A percentile compares a stretch with the other conserved stretches of the same genome.
Evolutionary conservation across 768 basidiomycete genomes (phyloP).

Genomic region (Exsudoporus frostii): DNA sequence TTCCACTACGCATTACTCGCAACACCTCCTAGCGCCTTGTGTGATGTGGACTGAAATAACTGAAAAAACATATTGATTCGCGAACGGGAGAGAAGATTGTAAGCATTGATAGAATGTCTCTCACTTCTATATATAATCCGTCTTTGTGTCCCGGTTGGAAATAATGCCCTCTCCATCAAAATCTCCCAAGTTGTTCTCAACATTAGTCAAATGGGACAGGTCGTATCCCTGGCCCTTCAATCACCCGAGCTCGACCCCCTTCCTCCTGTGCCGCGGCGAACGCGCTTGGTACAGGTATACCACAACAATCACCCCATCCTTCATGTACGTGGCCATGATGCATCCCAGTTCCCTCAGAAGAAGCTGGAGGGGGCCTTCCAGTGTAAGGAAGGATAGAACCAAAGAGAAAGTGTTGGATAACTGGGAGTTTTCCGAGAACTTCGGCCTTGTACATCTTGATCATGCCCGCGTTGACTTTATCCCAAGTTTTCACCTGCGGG

Average conservation of each 20-base stretch:
- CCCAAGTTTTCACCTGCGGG: constrained; percentile 80
- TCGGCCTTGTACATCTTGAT: constrained; percentile 97
- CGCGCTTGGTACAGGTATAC: constrained; percentile 79
- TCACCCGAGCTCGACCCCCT: constrained; percentile 33
- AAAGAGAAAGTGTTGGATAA: constrained; percentile 95
- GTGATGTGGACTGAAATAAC: too few relatives aligned
- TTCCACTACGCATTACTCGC: too few relatives aligned
- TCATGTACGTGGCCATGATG: constrained; percentile 34
- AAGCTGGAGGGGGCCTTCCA: constrained; percentile 46
- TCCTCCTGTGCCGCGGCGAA: constrained; percentile 70
- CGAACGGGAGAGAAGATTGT: too few relatives aligned
- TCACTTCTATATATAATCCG: too few relatives aligned
- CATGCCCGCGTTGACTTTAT: constrained; percentile 95
- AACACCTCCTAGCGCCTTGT: too few relatives aligned
- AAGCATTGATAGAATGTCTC: too few relatives aligned
- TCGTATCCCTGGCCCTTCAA: constrained; percentile 62
- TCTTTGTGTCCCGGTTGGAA: too few relatives aligned
- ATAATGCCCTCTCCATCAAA: not conserved
- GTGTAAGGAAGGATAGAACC: constrained; percentile 75
- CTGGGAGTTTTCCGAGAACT: constrained; percentile 92
- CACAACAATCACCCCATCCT: constrained; percentile 90
- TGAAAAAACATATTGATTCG: too few relatives aligned
- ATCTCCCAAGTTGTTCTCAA: too few relatives aligned
- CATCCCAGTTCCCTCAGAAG: constrained; percentile 22
- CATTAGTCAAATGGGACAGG: constrained; percentile 79